Evolutionary conservation across 768 basidiomycete species (phyloP), one percentile per base, ranked within the genome.

Genomic region (Phylloporus rhodoxanthus): DNA sequence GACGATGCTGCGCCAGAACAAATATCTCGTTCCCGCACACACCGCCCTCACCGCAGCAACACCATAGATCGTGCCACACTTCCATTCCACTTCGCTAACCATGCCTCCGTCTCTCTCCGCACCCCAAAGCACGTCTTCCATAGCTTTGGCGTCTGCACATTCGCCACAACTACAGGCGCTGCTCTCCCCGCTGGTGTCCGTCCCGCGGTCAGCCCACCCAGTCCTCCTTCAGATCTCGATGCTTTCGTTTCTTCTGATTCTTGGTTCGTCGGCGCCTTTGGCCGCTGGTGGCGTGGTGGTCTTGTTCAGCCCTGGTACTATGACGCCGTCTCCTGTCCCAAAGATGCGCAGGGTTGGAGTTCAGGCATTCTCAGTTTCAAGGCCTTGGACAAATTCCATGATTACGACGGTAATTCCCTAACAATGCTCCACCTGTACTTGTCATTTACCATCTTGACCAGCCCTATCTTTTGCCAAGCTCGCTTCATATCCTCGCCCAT

Each of bases 201-300:
- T 48, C 71, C 76, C 48, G 66, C 75, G 50, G 73, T 72, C 62
- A 59, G 17, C 44, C 19, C 52, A 6, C 62, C 53, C 5, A 45
- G 30, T 46, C 61, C 71, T 48, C 57, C 63, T 32, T 63, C 66
- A 13, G 64, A 69, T 45, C 52, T 51, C 26, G 76, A 80, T 57
- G 68, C 64, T 49, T 72, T 76, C 55, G 74, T 81, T 56, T 71
- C 84, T 50, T 77, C 81, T 25, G 87, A 93, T 68, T 81, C 85
- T 30, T 91, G 91, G 87, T 95, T 89, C 68, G 74, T 95, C 53
- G 92, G 92, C 26, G 85, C 85, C 10, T 94, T 94, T 68, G 92
- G 92, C 1, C 81, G 78, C 54, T 95, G 92, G 92, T 94, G 88
- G 85, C 74, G 85, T 41, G 90, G 86, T 39, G 89, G 88, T 34